A percentile compares a stretch with the other conserved stretches of the same genome.
phyloP scores from a whole-genome alignment of 345 rosid genomes.

The Bruguiera gymnorhiza region DNA sequence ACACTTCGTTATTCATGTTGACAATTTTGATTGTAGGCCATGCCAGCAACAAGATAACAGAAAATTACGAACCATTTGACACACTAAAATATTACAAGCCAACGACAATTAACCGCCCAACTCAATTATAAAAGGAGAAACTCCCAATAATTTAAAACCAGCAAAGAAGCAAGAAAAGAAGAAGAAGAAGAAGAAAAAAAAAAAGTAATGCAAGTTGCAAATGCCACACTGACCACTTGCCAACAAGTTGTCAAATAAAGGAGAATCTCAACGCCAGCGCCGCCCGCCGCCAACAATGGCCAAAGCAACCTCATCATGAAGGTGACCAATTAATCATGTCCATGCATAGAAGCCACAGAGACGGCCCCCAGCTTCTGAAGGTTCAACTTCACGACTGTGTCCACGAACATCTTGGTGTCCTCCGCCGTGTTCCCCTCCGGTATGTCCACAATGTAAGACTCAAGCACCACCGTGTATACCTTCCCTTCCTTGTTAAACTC shows the following conservation, averaged over 20 bases:
- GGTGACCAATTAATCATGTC: constrained; percentile 31
- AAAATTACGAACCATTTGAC: background rate
- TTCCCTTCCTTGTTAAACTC: constrained; percentile 44
- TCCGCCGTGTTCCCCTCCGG: constrained; percentile 74
- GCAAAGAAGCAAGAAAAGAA: background rate
- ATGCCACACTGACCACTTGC: background rate
- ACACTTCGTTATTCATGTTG: background rate
- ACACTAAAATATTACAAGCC: background rate
- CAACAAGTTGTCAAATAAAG: background rate
- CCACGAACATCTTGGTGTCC: constrained; percentile 83
- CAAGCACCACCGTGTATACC: constrained; percentile 63
- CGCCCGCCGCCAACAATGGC: background rate
- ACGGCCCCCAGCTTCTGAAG: constrained; percentile 78
- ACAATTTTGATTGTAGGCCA: background rate
- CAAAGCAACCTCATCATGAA: too few species aligned
- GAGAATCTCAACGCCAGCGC: background rate
- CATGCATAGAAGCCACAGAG: constrained; percentile 47
- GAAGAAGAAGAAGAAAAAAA: background rate
- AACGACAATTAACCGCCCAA: background rate
- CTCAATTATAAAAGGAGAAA: background rate
- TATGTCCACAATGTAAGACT: constrained; percentile 76
- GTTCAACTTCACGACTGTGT: constrained; percentile 83
- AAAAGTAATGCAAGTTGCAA: background rate
- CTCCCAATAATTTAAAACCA: too few species aligned
- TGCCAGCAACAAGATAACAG: background rate